Conservation (phyloP, 331 rosid species). For the Quercus phellos region DNA sequence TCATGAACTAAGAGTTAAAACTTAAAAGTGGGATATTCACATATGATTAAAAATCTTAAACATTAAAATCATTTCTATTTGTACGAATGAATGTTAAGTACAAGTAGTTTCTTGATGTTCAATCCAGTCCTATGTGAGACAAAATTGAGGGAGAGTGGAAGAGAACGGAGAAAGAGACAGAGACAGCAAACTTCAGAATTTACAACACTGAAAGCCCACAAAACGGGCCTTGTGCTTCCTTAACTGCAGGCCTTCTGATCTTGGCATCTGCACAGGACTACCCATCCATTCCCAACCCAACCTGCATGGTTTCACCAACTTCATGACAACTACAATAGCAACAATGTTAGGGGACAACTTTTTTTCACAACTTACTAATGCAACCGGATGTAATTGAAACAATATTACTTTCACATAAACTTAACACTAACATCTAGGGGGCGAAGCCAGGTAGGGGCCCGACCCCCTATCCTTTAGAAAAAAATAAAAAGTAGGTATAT, state of each 20-base stretch:
- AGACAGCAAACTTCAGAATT: conserved; percentile 39
- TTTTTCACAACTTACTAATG: no score
- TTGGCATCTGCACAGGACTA: conserved; percentile 70
- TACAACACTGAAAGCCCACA: conserved; percentile 52
- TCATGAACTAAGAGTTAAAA: neutral
- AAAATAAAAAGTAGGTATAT: no score
- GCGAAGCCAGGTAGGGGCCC: no score
- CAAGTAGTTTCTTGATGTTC: neutral
- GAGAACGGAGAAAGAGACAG: neutral
- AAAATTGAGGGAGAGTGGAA: neutral
- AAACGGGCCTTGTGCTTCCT: conserved; percentile 46
- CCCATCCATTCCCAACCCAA: conserved; percentile 66
- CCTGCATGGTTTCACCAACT: conserved; percentile 32
- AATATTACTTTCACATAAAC: no score
- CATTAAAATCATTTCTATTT: neutral
- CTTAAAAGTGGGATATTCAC: neutral
- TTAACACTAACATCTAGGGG: no score
- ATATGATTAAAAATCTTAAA: neutral
- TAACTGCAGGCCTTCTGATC: conserved; percentile 38
- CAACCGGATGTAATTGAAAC: no score
- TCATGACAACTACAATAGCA: neutral
- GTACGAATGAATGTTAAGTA: neutral
- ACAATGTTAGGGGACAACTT: no score
- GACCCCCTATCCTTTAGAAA: no score
- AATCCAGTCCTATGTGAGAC: neutral